Base-by-base conservation (phyloP, 2,329 filamentous ascomycete genomes). In the Fonsecaea multimorphosa region DNA sequence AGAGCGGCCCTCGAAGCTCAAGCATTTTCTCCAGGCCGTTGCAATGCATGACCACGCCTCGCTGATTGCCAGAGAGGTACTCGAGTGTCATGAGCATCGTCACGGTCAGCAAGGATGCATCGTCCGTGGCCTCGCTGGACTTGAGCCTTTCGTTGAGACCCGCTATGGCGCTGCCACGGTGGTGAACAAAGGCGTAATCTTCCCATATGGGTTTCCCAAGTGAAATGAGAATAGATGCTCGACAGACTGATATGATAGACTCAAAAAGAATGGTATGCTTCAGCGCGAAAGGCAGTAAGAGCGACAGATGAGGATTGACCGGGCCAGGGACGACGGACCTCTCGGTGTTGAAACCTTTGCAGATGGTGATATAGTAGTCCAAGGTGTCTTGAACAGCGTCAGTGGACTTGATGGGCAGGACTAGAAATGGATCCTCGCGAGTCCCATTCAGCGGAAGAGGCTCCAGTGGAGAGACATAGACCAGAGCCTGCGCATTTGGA, bases 41-140 rank as follows among this genome's bases (percentile, higher is more conserved):
- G 31, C 62, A 64, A 46, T 72, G 70, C 63, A 68, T 69, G 5
- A 44, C 22, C 22, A 72, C 70, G 31, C 63, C 69, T 14, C 44
- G 22, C 14, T 67, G 61, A 56, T 72, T 66, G 22, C 69, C 70
- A 24, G 59, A 62, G 14, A 72, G 60, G 51, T 71, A 71, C 27
- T 71, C 70, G 14, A 70, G 62, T 1, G 70, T 72, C 62, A 71
- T 64, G 3, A 72, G 61, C 70, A 71, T 71, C 12, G 66, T 61
- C 14, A 67, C 68, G 14, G 64, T 70, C 40, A 72, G 58, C 12
- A 72, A 36, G 19, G 69, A 62, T 9, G 59, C 66, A 53, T 68
- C 62, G 36, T 69, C 67, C 14, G 61, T 65, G 24, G 64, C 59
- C 6, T 61, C 31, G 4, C 54, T 60, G 8, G 64, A 62, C 16